A percentile compares a stretch with the other conserved stretches of the same genome.
phyloP scores from a whole-genome alignment of 73 alveolate genomes.

The Paramecium bursaria region DNA sequence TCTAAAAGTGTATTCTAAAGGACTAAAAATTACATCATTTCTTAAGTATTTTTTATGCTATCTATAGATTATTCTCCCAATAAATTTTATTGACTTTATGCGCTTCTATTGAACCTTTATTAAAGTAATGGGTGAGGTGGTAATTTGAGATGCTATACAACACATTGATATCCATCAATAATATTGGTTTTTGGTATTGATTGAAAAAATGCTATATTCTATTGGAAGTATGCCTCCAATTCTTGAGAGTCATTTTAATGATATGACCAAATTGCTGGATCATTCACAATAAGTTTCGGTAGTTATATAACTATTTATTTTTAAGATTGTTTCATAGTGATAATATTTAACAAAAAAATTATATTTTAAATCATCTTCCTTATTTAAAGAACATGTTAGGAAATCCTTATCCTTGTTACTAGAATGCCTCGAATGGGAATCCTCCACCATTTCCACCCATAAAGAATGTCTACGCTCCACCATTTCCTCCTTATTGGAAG shows the following conservation, averaged over 20 bases:
- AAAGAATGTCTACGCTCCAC: not conserved
- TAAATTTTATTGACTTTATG: not conserved
- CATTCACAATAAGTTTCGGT: no score
- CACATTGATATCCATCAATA: constrained; percentile 14
- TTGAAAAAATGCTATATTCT: not conserved
- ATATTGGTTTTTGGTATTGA: constrained; percentile 18
- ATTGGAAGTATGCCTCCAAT: not conserved
- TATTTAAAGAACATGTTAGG: no score
- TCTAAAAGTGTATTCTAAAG: constrained; percentile 19
- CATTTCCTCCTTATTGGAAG: constrained; percentile 2
- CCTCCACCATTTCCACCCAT: constrained; percentile 37
- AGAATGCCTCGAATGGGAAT: no score
- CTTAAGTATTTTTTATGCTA: constrained; percentile 34
- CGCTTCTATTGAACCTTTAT: not conserved
- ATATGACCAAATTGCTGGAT: constrained; percentile 50
- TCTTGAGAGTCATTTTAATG: constrained; percentile 12
- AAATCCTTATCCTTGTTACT: no score
- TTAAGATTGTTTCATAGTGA: no score
- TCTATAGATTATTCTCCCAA: constrained; percentile 52
- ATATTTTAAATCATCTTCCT: no score
- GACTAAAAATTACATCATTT: not conserved
- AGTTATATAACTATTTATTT: no score
- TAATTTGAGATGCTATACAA: constrained; percentile 24
- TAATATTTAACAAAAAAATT: no score
- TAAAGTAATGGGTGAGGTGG: constrained; percentile 16